Percentiles rank a stretch among this genome's conserved stretches.
phyloP scores from a whole-genome alignment of 208 protist species.

The Trypanosoma vivax region DNA sequence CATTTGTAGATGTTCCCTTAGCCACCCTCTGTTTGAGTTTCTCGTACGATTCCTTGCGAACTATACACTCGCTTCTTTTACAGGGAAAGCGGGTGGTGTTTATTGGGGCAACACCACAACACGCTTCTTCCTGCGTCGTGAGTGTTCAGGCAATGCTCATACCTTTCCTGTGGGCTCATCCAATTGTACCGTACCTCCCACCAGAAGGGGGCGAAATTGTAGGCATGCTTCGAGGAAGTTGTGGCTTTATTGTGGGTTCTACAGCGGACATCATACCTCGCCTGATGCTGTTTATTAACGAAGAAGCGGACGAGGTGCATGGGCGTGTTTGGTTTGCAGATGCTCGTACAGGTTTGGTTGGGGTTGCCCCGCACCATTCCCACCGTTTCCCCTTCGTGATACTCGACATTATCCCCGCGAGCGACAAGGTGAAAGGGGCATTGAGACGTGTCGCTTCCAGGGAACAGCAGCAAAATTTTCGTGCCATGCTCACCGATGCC shows the following conservation, averaged over 20 bases:
- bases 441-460: conserved; percentile 22
- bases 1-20: conserved; percentile 42
- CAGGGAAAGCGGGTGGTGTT: conserved; percentile 58
- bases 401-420: conserved; percentile 25
- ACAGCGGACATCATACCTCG: conserved; percentile 53
- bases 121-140: conserved; percentile 71
- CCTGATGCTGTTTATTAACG: conserved; percentile 32
- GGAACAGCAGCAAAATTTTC: conserved; percentile 32
- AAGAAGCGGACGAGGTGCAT: conserved; percentile 2
- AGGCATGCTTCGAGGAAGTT: neutral
- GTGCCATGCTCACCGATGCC: too few species aligned
- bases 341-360: conserved; percentile 50
- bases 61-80: conserved; percentile 60
- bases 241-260: conserved; percentile 48
- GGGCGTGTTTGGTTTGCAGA: conserved; percentile 61
- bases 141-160: conserved; percentile 44
- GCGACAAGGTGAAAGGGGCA: conserved; percentile 39
- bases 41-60: conserved; percentile 50
- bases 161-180: conserved; percentile 51
- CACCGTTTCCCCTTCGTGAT: conserved; percentile 13
- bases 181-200: conserved; percentile 55
- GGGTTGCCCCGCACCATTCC: conserved; percentile 22
- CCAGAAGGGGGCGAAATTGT: conserved; percentile 17
- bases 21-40: conserved; percentile 56
- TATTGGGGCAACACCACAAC: conserved; percentile 63